Conservation (phyloP, 2,329 filamentous ascomycete species). For the Cadophora gregata region DNA sequence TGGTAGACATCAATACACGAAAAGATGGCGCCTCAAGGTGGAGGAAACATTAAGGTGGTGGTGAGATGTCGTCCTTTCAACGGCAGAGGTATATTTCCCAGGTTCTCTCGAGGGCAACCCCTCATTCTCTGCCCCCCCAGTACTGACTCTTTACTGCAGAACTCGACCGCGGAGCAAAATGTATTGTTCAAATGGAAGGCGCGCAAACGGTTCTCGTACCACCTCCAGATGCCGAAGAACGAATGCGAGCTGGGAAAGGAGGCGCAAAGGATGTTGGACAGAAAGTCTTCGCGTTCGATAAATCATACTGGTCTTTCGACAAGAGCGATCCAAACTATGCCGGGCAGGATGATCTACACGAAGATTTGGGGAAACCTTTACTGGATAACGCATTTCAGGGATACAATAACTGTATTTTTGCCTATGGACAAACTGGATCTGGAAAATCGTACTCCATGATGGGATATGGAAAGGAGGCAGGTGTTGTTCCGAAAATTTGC, state of each 20-base stretch:
- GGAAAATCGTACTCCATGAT: constrained; percentile 99
- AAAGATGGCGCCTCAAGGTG: constrained; percentile 54
- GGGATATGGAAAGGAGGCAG: constrained; percentile 95
- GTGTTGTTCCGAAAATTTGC: constrained; percentile 96
- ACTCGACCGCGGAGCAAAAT: constrained; percentile 89
- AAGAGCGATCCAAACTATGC: constrained; percentile 82
- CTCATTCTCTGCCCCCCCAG: background rate
- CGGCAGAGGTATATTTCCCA: constrained; percentile 72
- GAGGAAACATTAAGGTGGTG: constrained; percentile 99
- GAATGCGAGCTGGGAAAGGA: constrained; percentile 61
- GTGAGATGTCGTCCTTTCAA: constrained; percentile 97
- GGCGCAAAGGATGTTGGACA: constrained; percentile 71
- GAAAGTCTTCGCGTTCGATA: constrained; percentile 95
- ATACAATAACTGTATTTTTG: constrained; percentile 99
- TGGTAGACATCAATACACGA: constrained; percentile 31
- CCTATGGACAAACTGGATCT: constrained; percentile 96
- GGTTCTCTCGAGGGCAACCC: background rate
- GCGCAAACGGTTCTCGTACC: constrained; percentile 86
- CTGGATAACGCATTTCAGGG: constrained; percentile 98
- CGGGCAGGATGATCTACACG: constrained; percentile 86
- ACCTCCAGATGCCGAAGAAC: constrained; percentile 65
- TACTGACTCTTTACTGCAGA: constrained; percentile 56
- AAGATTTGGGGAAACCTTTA: constrained; percentile 85
- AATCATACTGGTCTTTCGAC: constrained; percentile 98
- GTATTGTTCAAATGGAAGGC: constrained; percentile 96